Conservation (phyloP, 2,329 filamentous ascomycete genomes). For the Pezicula neosporulosa region DNA sequence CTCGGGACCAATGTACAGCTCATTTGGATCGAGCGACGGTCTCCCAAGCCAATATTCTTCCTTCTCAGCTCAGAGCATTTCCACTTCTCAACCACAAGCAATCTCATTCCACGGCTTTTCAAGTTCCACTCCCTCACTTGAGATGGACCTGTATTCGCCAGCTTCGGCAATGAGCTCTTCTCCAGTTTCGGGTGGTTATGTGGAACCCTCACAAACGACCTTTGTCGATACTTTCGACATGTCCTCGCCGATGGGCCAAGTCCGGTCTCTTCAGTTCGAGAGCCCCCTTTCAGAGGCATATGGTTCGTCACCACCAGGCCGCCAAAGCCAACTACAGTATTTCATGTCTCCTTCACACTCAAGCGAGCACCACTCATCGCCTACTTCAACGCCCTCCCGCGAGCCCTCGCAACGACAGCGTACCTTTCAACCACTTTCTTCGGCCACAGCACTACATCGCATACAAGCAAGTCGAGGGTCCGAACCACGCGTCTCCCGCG, state of each 20-base stretch:
- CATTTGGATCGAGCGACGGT: neutral
- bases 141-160: conserved; percentile 16
- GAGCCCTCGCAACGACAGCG: neutral
- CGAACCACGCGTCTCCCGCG: neutral
- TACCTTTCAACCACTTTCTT: neutral
- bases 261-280: conserved; percentile 11
- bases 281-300: neutral
- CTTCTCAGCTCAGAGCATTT: neutral
- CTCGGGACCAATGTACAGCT: neutral
- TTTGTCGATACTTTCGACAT: conserved; percentile 16
- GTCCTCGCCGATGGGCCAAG: conserved; percentile 9
- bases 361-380: neutral
- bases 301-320: neutral
- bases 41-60: conserved; percentile 3
- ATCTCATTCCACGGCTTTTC: conserved; percentile 10
- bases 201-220: conserved; percentile 22
- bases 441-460: neutral
- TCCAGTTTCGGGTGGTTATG: conserved; percentile 15
- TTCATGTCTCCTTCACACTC: neutral
- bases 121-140: conserved; percentile 12
- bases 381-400: neutral
- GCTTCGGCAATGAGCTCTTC: conserved; percentile 12
- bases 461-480: neutral
- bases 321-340: neutral
- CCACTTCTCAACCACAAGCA: neutral